Percentiles rank a stretch among this genome's conserved stretches.
These are phyloP conservation scores for Ampelomyces quisqualis DNA, from an alignment of 2,329 filamentous ascomycete genomes.

Conservation along the genomic window DNA sequence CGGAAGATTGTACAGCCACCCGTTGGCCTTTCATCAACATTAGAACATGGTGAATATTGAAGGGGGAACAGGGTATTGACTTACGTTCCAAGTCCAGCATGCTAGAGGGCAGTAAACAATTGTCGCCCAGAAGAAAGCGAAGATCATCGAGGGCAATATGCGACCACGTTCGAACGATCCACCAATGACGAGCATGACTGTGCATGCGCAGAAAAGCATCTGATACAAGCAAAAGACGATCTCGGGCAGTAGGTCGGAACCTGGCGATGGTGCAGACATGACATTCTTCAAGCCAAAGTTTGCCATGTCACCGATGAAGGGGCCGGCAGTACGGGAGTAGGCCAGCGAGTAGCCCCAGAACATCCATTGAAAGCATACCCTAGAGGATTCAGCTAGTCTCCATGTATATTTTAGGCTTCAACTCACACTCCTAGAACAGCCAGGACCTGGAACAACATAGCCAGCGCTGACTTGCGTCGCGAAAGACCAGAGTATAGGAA, in stretches of 20 bases:
- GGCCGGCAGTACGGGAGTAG: constrained; percentile 60
- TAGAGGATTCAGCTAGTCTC: no score
- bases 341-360: constrained; percentile 66
- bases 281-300: constrained; percentile 65
- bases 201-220: constrained; percentile 62
- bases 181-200: constrained; percentile 65
- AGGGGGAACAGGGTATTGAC: background rate
- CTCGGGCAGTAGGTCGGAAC: constrained; percentile 59
- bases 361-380: constrained; percentile 60
- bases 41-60: background rate
- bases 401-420: no score
- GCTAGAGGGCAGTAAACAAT: constrained; percentile 65
- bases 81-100: constrained; percentile 68
- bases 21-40: constrained; percentile 34
- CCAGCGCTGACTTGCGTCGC: constrained; percentile 61
- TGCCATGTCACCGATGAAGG: constrained; percentile 63
- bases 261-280: constrained; percentile 60
- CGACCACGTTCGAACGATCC: constrained; percentile 65
- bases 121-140: constrained; percentile 64
- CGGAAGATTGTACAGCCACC: constrained; percentile 64
- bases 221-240: constrained; percentile 68
- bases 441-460: constrained; percentile 63
- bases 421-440: constrained; percentile 56
- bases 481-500: constrained; percentile 65
- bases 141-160: constrained; percentile 64